Base-by-base conservation (phyloP, 768 basidiomycete genomes). In the Agrocybe praecox region DNA sequence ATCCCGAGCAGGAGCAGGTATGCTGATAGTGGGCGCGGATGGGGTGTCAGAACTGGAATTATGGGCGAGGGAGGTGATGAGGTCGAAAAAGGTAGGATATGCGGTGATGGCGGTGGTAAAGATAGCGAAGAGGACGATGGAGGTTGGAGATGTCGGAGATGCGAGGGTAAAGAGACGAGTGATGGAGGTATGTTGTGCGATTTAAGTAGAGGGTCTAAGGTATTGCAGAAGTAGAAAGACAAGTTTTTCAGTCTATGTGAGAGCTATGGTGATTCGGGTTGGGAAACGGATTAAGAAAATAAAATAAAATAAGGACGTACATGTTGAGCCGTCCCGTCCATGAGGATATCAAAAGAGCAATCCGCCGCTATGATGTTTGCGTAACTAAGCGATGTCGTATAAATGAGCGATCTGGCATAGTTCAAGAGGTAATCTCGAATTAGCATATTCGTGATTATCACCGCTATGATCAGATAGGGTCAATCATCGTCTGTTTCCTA, bases 351-450 rank as follows among this genome's bases (percentile, higher is more conserved):
- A 67, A 95, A 89, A 0, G 91, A 88, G 59, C 87, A 88, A 45
- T 86, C 83, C 12, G 88, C 81, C 0, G 91, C 87, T 46, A 94
- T 74, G 42, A 96, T 80, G 65, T 86, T 94, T 12, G 88, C 81
- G 62, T 86, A 84, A 58, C 88, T 86, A 56, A 93, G 80, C 0
- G 92, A 84, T 0, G 96, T 98, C 2, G 94, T 97, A 74, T 94
- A 98, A 49, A 98, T 92, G 49, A 98, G 77, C 2, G 94, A 83
- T 23, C 96, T 82, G 0, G 94, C 94, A 71, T 96, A 98, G 69
- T 98, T 98, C 61, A 97, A 73, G 19, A 98, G 76, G 71, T 94
- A 97, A 60, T 90, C 84, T 11, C 89, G 86, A 45, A 96, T 80
- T 11, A 92, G 75, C 1, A 80, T 77, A 15, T 77, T 88, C 15